Base-by-base conservation (phyloP, 208 protist genomes). In the Spironucleus salmonicida region DNA sequence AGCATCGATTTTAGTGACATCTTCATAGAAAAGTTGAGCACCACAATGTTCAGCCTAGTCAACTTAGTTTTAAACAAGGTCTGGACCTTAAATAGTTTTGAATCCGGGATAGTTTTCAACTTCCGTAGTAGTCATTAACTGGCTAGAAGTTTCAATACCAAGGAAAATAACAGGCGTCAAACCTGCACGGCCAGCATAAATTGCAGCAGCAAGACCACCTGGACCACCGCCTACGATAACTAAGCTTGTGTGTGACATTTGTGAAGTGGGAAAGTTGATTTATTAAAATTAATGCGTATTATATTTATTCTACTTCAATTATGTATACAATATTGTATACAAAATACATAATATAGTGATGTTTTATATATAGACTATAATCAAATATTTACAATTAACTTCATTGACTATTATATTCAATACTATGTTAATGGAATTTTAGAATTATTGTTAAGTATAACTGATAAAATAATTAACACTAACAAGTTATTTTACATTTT, bases 211-310 rank as follows among this genome's bases (percentile, higher is more conserved):
- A 9, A 77, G 66, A 34, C 75, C 75, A 19, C 26, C 75, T 62
- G 75, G 75, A 23, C 75, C 75, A 42, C 75, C 66, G n/a, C 75
- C 75, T 19, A 77, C 74, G 75, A 77, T 75, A 45, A 11, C 64
- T n/a, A 71, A 7, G 2, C 34, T 40, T 9, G 45, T 35, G 34
- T 71, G 64, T n/a, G n/a, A n/a, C n/a, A n/a, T n/a, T n/a, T n/a
- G n/a, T n/a, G n/a, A n/a, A n/a, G n/a, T n/a, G n/a, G n/a, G n/a
- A n/a, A n/a, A n/a, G n/a, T n/a, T n/a, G n/a, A n/a, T n/a, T n/a
- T n/a, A n/a, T n/a, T n/a, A n/a, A n/a, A n/a, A n/a, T n/a, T n/a
- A n/a, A n/a, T n/a, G n/a, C n/a, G n/a, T n/a, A n/a, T n/a, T n/a
- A n/a, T n/a, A n/a, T n/a, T n/a, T n/a, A n/a, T n/a, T n/a, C n/a